Evolutionary conservation across 23 red algal genomes (phyloP).

Genomic region (Agarophyton chilense): DNA sequence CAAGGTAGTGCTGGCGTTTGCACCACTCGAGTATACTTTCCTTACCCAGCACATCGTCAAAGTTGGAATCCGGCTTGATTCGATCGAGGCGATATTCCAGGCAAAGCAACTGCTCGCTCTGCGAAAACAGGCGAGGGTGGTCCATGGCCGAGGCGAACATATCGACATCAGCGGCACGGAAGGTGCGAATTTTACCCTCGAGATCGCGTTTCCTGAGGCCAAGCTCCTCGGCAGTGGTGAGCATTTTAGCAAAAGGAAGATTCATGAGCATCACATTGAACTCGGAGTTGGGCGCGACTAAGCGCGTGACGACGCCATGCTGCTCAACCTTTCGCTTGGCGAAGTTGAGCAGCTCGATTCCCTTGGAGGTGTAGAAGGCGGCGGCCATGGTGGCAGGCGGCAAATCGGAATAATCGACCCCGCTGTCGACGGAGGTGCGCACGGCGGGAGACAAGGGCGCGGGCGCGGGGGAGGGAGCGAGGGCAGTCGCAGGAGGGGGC

Average conservation of each 20-base stretch:
- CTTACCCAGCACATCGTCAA: conserved; percentile 72
- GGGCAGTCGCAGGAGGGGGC: too few species aligned
- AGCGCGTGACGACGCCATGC: not conserved
- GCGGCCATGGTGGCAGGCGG: conserved; percentile 42
- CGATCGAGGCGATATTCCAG: conserved; percentile 69
- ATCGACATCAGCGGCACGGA: conserved; percentile 38
- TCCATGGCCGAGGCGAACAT: conserved; percentile 22
- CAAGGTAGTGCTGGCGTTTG: conserved; percentile 75
- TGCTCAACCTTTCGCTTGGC: conserved; percentile 58
- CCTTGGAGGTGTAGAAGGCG: conserved; percentile 60
- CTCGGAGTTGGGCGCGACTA: conserved; percentile 2
- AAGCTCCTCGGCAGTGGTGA: conserved; percentile 65
- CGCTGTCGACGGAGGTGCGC: not conserved
- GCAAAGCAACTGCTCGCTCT: conserved; percentile 71
- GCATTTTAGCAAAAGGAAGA: conserved; percentile 49
- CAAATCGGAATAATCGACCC: not conserved
- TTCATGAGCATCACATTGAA: conserved; percentile 70
- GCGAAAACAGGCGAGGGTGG: conserved; percentile 37
- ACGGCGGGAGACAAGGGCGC: too few species aligned
- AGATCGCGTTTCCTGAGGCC: conserved; percentile 72
- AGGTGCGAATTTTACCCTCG: conserved; percentile 65
- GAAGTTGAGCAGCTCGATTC: conserved; percentile 57
- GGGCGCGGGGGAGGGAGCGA: too few species aligned
- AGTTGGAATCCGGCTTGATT: conserved; percentile 61
- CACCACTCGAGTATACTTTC: conserved; percentile 90